These are phyloP conservation scores for Gardenia jasminoides DNA, from an alignment of 257 asterid species.

Conservation along the genomic window DNA sequence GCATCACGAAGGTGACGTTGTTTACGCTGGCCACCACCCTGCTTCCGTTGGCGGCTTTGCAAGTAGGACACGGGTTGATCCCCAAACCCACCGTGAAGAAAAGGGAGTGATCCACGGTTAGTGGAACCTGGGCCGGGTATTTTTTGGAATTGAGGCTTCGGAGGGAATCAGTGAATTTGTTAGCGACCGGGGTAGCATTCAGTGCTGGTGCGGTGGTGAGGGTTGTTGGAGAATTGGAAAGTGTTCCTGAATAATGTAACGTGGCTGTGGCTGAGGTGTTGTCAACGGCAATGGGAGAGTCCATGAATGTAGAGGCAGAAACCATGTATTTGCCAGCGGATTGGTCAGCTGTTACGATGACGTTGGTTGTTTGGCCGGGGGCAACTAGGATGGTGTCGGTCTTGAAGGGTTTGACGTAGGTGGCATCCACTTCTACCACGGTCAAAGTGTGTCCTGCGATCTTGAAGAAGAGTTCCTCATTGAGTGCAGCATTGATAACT, in stretches of 20 bases:
- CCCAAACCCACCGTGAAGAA: conserved; percentile 73
- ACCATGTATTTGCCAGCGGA: conserved; percentile 67
- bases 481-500: conserved; percentile 84
- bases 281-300: conserved; percentile 64
- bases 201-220: conserved; percentile 50
- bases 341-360: conserved; percentile 51
- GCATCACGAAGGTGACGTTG: conserved; percentile 86
- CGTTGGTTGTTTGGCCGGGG: conserved; percentile 92
- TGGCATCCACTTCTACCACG: conserved; percentile 90
- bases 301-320: conserved; percentile 76
- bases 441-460: conserved; percentile 80
- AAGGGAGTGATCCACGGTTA: conserved; percentile 57
- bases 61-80: conserved; percentile 67
- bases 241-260: conserved; percentile 67
- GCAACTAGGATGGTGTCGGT: conserved; percentile 63
- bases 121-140: conserved; percentile 76
- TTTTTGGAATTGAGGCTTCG: conserved; percentile 56
- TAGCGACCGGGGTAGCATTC: conserved; percentile 74
- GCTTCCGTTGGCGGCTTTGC: conserved; percentile 66
- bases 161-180: conserved; percentile 55
- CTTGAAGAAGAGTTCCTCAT: conserved; percentile 88
- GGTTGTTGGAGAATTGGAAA: conserved; percentile 34
- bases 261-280: conserved; percentile 84
- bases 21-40: conserved; percentile 71
- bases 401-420: conserved; percentile 84